A percentile compares a stretch with the other conserved stretches of the same genome.
These are phyloP conservation scores for Polyrhizophydium stewartii DNA, from an alignment of 371 early-diverging fungal species.

Conservation along the genomic window DNA sequence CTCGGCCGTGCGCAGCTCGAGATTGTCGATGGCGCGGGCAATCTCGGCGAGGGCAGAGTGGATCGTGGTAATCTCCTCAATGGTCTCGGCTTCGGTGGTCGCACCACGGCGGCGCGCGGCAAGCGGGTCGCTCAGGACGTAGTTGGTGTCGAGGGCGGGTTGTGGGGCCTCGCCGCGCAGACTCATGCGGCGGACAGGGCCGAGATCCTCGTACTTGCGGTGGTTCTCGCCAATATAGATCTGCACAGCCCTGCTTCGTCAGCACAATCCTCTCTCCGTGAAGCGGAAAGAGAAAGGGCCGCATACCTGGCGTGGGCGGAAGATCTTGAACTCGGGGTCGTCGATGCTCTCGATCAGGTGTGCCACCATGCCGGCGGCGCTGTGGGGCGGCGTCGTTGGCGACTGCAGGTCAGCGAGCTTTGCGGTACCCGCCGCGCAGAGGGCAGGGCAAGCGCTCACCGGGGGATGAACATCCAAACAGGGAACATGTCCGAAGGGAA, in stretches of 20 bases:
- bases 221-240: constrained; percentile 10
- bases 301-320: constrained; percentile 53
- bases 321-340: constrained; percentile 49
- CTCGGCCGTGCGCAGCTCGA: background rate
- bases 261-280: background rate
- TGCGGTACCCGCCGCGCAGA: background rate
- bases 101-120: constrained; percentile 13
- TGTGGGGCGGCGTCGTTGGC: background rate
- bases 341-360: constrained; percentile 41
- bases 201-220: constrained; percentile 3
- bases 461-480: constrained; percentile 39
- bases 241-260: background rate
- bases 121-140: constrained; percentile 12
- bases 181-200: background rate
- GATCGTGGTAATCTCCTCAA: background rate
- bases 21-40: background rate
- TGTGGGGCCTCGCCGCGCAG: background rate
- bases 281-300: background rate
- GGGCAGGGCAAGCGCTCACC: constrained; percentile 36
- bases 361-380: constrained; percentile 31
- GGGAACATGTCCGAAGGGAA: constrained; percentile 62
- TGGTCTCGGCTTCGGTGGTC: background rate
- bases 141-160: constrained; percentile 2
- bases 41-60: background rate
- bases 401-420: background rate